These are phyloP conservation scores for Nitzschia putrida DNA, from an alignment of 108 stramenopile genomes.

Conservation along the genomic window DNA sequence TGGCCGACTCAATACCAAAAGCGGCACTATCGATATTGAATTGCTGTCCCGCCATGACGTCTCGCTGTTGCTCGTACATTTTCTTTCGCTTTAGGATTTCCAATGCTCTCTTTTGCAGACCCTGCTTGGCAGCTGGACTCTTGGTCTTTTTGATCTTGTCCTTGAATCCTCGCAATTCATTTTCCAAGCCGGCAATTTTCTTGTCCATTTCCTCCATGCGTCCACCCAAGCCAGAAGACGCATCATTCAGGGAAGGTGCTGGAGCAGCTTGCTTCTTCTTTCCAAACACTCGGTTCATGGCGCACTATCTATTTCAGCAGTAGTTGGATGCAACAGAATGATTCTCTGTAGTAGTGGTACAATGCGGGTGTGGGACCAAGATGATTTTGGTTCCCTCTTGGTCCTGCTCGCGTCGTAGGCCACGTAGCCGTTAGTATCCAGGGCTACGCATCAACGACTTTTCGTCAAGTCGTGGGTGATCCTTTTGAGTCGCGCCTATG, in stretches of 20 bases:
- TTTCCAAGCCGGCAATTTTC: slow-evolving; percentile 80
- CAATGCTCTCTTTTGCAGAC: slow-evolving; percentile 88
- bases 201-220: slow-evolving; percentile 72
- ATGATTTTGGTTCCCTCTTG: too few species aligned
- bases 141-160: slow-evolving; percentile 85
- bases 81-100: slow-evolving; percentile 92
- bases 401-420: too few species aligned
- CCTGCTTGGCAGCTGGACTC: slow-evolving; percentile 72
- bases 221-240: slow-evolving; percentile 60
- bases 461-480: too few species aligned
- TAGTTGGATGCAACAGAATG: too few species aligned
- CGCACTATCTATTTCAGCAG: background rate
- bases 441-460: too few species aligned
- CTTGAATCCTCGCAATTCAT: slow-evolving; percentile 76
- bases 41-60: slow-evolving; percentile 91
- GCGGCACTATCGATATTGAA: slow-evolving; percentile 97
- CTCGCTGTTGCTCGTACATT: slow-evolving; percentile 97
- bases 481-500: too few species aligned
- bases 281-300: slow-evolving; percentile 90
- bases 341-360: too few species aligned
- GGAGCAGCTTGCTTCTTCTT: slow-evolving; percentile 79
- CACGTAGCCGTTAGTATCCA: too few species aligned
- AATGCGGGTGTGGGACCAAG: too few species aligned
- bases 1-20: slow-evolving; percentile 94
- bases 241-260: slow-evolving; percentile 75